A percentile compares a stretch with the other conserved stretches of the same genome.
These are phyloP conservation scores for Phyllosticta capitalensis DNA, from an alignment of 2,329 filamentous ascomycete species.

Conservation along the genomic window DNA sequence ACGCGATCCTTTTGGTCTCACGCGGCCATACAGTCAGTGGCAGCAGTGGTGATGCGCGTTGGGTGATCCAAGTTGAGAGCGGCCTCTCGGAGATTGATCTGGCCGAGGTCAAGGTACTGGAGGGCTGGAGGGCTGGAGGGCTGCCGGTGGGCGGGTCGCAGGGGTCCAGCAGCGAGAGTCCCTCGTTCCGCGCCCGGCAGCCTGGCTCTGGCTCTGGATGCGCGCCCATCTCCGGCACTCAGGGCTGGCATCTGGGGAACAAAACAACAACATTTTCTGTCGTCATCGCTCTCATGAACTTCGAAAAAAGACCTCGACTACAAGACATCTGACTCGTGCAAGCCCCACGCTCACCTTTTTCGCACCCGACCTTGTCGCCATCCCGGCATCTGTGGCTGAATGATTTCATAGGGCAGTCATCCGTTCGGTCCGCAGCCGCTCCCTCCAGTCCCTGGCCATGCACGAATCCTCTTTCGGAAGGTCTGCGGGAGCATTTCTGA, in stretches of 20 bases:
- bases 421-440: not conserved
- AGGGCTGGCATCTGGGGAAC: no score
- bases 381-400: not conserved
- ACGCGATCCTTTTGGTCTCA: not conserved
- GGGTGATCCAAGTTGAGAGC: constrained; percentile 1
- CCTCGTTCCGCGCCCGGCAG: no score
- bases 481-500: not conserved
- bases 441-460: not conserved
- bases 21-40: not conserved
- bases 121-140: not conserved
- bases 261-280: no score
- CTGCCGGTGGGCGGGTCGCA: not conserved
- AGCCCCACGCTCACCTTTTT: not conserved
- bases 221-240: no score
- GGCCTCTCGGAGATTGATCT: not conserved
- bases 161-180: no score
- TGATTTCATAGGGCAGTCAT: not conserved
- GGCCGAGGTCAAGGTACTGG: not conserved
- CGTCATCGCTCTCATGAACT: no score
- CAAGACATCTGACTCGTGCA: not conserved
- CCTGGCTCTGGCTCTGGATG: no score
- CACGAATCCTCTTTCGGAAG: not conserved
- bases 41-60: not conserved
- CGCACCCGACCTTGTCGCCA: not conserved
- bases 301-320: no score